Conservation (phyloP, 306 rosid species). For the Fragaria ananassa region DNA sequence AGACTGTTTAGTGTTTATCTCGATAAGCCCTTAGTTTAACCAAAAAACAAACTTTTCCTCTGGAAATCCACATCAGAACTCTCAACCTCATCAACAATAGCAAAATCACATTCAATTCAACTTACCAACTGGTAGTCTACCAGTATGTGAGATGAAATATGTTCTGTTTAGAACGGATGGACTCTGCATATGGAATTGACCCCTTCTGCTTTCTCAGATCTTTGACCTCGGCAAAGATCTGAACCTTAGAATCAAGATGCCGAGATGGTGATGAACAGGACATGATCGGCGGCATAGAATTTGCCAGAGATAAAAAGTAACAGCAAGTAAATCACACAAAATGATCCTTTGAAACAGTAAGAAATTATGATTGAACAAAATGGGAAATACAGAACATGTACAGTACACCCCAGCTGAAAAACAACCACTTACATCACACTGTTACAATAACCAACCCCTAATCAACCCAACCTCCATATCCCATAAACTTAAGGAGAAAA, state of each 20-base stretch:
- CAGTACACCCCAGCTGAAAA: neutral
- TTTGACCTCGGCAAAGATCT: neutral
- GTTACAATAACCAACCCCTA: neutral
- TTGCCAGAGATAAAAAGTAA: neutral
- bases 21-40: neutral
- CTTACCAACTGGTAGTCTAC: neutral
- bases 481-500: neutral
- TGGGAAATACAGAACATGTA: neutral
- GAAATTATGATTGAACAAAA: constrained; percentile 6
- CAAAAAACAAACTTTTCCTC: neutral
- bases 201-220: neutral
- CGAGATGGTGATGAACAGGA: neutral
- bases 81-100: neutral
- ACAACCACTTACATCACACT: constrained; percentile 1
- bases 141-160: neutral
- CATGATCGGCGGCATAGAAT: neutral
- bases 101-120: too few species aligned
- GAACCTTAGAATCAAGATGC: neutral
- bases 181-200: neutral
- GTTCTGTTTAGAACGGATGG: neutral
- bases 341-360: neutral
- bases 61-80: neutral
- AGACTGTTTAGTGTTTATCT: neutral
- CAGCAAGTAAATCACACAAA: neutral
- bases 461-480: neutral